Evolutionary conservation across 2,329 filamentous ascomycete genomes (phyloP).

Genomic region (Cytospora schulzeri): DNA sequence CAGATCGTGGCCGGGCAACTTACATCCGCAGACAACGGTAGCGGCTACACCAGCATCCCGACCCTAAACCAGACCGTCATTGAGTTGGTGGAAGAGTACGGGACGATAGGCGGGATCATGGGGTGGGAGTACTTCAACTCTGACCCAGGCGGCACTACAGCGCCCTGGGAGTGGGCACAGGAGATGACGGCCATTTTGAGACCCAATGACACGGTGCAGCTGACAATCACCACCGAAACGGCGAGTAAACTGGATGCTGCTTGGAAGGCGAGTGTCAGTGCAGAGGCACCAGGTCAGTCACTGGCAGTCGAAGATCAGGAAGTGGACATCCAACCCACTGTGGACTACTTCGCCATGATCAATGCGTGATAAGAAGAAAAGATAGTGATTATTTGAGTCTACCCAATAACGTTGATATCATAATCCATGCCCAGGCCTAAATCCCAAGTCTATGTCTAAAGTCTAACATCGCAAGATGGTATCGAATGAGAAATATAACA

Average conservation of each 20-base stretch:
- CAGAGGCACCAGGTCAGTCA: not conserved
- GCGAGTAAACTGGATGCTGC: constrained; percentile 30
- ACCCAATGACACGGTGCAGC: constrained; percentile 29
- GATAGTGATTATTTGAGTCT: not conserved
- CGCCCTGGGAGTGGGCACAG: constrained; percentile 78
- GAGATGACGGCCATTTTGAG: constrained; percentile 58
- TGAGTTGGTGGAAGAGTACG: constrained; percentile 53
- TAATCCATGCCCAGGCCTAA: constrained; percentile 1
- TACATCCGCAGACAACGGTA: constrained; percentile 75
- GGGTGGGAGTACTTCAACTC: constrained; percentile 96
- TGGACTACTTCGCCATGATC: constrained; percentile 36
- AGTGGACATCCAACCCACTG: constrained; percentile 20
- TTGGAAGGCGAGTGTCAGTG: constrained; percentile 31
- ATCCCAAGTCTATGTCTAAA: constrained; percentile 8
- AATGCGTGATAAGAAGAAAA: constrained; percentile 28
- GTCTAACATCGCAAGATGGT: constrained; percentile 3
- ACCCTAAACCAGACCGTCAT: constrained; percentile 48
- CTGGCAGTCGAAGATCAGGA: not conserved
- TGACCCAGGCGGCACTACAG: constrained; percentile 60
- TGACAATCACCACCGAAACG: constrained; percentile 30
- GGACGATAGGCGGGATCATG: constrained; percentile 82
- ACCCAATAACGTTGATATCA: not conserved
- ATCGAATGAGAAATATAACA: constrained; percentile 8
- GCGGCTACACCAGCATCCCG: constrained; percentile 52
- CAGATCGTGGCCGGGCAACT: constrained; percentile 81